Conservation (phyloP, 1,139 yeast species). For the Pichia sp. region DNA sequence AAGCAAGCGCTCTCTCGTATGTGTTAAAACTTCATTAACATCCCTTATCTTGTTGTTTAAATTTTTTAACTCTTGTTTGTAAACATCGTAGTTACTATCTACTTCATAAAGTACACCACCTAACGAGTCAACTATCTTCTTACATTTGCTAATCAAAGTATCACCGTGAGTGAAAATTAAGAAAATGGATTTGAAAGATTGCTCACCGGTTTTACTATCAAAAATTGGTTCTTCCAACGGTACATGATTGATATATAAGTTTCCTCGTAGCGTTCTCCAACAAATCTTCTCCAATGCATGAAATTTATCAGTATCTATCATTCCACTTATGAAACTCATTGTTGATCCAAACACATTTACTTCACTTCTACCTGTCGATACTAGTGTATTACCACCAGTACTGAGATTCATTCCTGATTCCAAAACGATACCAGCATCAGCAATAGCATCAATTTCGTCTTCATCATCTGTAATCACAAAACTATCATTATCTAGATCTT, state of each 20-base stretch:
- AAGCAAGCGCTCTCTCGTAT: conserved; percentile 61
- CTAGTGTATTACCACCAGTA: not conserved
- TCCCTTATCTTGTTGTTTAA: conserved; percentile 47
- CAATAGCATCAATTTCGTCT: not conserved
- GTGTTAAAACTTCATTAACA: conserved; percentile 50
- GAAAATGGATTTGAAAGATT: conserved; percentile 61
- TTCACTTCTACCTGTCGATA: conserved; percentile 18
- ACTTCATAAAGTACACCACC: conserved; percentile 74
- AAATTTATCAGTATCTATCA: conserved; percentile 66
- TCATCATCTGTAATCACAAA: conserved; percentile 24
- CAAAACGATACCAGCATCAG: conserved; percentile 7
- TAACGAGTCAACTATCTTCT: conserved; percentile 71
- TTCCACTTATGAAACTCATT: conserved; percentile 66
- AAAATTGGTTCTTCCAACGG: conserved; percentile 55
- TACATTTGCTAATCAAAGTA: conserved; percentile 56
- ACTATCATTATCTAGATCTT: conserved; percentile 22
- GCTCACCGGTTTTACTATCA: conserved; percentile 42
- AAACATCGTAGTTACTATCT: conserved; percentile 47
- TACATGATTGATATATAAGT: conserved; percentile 64
- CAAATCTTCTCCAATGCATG: conserved; percentile 73
- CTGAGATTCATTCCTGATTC: conserved; percentile 16
- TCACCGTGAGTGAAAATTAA: conserved; percentile 73
- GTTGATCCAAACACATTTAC: conserved; percentile 28
- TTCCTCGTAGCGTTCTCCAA: conserved; percentile 78
- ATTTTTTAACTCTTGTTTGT: conserved; percentile 53